A percentile compares a stretch with the other conserved stretches of the same genome.
phyloP scores from a whole-genome alignment of 2,329 filamentous ascomycete species.

The Microsporum canis region DNA sequence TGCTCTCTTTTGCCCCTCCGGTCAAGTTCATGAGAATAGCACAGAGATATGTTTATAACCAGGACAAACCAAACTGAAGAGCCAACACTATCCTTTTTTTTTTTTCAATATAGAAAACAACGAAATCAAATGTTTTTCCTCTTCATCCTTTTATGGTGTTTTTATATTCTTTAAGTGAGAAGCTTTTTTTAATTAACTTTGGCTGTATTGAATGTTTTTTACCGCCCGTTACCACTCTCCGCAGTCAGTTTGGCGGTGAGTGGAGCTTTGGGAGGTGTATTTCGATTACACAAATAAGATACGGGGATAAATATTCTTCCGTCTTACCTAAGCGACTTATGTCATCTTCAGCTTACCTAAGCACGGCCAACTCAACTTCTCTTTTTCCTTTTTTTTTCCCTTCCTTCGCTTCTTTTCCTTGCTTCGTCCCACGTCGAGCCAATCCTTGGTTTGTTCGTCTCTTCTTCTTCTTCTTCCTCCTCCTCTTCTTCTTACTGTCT shows the following conservation, averaged over 20 bases:
- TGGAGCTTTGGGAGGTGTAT: neutral
- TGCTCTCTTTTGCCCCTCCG: neutral
- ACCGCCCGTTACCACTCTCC: neutral
- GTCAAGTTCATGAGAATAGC: neutral
- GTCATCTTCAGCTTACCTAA: neutral
- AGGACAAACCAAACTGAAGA: neutral
- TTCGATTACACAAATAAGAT: neutral
- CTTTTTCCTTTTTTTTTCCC: neutral
- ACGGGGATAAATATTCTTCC: neutral
- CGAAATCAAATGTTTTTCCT: too few species aligned
- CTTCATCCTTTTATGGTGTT: neutral
- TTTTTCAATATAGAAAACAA: too few species aligned
- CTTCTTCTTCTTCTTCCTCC: neutral
- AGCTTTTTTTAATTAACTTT: neutral
- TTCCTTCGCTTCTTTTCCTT: neutral
- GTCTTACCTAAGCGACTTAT: neutral
- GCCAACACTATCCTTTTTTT: too few species aligned
- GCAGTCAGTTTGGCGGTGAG: neutral
- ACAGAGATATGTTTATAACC: neutral
- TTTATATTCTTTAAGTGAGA: neutral
- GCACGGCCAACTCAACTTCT: neutral
- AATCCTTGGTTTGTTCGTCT: neutral
- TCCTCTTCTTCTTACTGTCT: neutral
- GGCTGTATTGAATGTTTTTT: neutral
- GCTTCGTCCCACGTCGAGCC: conserved; percentile 1